Conservation (phyloP, 2,329 filamentous ascomycete species). For the Colletotrichum salicis region DNA sequence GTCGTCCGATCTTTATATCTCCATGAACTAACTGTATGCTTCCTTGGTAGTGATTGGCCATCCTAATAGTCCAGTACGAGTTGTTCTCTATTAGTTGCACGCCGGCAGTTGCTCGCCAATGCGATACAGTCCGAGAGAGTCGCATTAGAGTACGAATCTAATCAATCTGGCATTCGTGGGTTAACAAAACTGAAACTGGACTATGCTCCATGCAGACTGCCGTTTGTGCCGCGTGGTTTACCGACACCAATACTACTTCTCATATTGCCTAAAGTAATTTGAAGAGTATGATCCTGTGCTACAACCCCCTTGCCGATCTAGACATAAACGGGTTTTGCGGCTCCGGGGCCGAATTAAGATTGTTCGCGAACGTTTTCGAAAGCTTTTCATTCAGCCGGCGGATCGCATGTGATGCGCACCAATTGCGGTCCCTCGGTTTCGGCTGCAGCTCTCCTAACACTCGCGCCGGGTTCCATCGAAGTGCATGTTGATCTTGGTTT, state of each 20-base stretch:
- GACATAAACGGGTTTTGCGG: not conserved
- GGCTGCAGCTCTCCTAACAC: not conserved
- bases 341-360: not conserved
- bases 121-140: not conserved
- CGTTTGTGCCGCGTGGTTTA: not conserved
- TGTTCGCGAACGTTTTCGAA: not conserved
- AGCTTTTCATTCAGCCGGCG: not conserved
- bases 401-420: not conserved
- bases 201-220: not conserved
- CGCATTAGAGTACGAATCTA: not conserved
- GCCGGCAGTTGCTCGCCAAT: not conserved
- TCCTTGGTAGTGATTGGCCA: not conserved
- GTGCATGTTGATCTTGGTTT: not conserved
- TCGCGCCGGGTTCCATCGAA: not conserved
- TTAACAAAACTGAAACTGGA: not conserved
- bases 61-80: not conserved
- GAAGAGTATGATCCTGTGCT: not conserved
- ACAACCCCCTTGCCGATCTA: not conserved
- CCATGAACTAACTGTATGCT: not conserved
- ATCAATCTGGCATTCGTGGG: conserved; percentile 12
- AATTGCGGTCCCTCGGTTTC: not conserved
- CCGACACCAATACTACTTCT: not conserved
- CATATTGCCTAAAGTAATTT: not conserved
- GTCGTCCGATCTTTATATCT: not conserved
- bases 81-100: too few relatives aligned